A percentile compares a stretch with the other conserved stretches of the same genome.
Conservation (phyloP, 148 eudicot genomes). For the Cornus kousa region DNA sequence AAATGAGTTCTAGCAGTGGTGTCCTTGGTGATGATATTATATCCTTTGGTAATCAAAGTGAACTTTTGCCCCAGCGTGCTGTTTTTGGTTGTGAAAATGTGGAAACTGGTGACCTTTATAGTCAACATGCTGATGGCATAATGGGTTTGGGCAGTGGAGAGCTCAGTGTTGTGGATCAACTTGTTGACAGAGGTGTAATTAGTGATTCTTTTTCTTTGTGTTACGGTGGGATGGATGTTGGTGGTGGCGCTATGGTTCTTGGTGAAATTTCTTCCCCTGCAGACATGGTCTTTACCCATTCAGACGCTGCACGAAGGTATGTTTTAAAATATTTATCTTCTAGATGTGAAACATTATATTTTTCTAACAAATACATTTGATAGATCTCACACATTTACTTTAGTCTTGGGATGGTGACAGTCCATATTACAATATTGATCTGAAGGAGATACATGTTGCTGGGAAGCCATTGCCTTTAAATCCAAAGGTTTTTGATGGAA, state of each 20-base stretch:
- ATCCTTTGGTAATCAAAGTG: constrained; percentile 89
- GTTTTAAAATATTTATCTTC: constrained; percentile 27
- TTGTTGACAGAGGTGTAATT: constrained; percentile 74
- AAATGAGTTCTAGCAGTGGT: constrained; percentile 98
- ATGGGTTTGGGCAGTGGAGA: constrained; percentile 97
- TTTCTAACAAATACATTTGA: constrained; percentile 47
- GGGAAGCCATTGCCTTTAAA: constrained; percentile 66
- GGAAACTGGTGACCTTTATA: constrained; percentile 89
- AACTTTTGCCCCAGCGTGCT: constrained; percentile 75
- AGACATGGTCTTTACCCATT: constrained; percentile 72
- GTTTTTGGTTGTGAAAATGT: constrained; percentile 89
- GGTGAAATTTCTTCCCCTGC: constrained; percentile 73
- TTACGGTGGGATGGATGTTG: constrained; percentile 92
- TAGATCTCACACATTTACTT: constrained; percentile 96
- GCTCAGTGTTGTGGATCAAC: constrained; percentile 91
- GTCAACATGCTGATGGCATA: constrained; percentile 96
- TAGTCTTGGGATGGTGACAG: constrained; percentile 96
- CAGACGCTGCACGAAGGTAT: constrained; percentile 89
- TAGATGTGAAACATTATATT: constrained; percentile 24
- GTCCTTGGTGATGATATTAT: constrained; percentile 83
- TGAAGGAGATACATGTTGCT: constrained; percentile 85
- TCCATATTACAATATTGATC: constrained; percentile 92
- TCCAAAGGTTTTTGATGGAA: constrained; percentile 74
- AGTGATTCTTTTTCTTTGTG: constrained; percentile 87
- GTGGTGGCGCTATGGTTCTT: constrained; percentile 99